These are phyloP conservation scores for Golubevia pallescens DNA, from an alignment of 1,284 basidiomycete species.

Conservation along the genomic window DNA sequence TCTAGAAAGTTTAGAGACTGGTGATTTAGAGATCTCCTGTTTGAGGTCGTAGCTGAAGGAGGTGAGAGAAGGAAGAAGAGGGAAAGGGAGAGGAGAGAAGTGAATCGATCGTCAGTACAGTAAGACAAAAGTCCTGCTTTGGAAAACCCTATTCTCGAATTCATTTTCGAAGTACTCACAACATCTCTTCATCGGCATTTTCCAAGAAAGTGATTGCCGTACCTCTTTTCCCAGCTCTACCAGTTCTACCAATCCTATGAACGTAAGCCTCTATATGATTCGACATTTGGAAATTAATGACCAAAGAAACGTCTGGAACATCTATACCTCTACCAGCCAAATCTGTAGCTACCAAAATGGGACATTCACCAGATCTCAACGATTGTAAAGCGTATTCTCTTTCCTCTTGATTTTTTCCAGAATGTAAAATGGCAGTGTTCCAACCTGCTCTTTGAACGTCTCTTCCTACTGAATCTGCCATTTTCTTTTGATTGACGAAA, in stretches of 20 bases:
- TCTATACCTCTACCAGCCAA: constrained; percentile 98
- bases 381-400: constrained; percentile 88
- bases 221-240: constrained; percentile 93
- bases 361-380: constrained; percentile 82
- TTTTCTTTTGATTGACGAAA: constrained; percentile 99
- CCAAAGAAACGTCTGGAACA: constrained; percentile 91
- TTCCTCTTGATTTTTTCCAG: constrained; percentile 95
- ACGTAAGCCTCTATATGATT: constrained; percentile 94
- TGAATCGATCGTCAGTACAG: background rate
- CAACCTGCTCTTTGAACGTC: constrained; percentile 82
- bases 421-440: constrained; percentile 74
- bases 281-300: constrained; percentile 97
- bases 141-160: background rate
- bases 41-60: constrained; percentile 75
- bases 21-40: constrained; percentile 91
- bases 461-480: constrained; percentile 92
- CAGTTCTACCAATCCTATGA: constrained; percentile 95
- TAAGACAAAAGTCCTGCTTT: background rate
- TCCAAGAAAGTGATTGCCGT: constrained; percentile 92
- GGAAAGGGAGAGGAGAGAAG: constrained; percentile 5
- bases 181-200: constrained; percentile 94
- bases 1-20: constrained; percentile 82
- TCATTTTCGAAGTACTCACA: constrained; percentile 71
- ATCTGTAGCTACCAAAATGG: constrained; percentile 90
- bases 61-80: constrained; percentile 6